Evolutionary conservation across 192 early-diverging fungal species (phyloP).

Genomic region (Coemansia sp.): DNA sequence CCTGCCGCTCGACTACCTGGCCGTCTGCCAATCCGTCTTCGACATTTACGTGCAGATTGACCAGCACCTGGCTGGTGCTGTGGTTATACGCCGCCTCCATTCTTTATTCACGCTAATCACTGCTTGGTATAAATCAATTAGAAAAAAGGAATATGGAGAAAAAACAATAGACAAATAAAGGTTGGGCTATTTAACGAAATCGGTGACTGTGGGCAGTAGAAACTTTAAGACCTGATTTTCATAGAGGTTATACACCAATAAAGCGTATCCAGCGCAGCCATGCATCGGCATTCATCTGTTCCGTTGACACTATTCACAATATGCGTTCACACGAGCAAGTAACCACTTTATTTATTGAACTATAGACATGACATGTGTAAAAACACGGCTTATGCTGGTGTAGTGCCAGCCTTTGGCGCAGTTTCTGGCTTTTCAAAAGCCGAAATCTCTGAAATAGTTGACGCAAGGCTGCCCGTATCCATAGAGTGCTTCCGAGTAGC

Average conservation of each 20-base stretch:
- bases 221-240: neutral
- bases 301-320: neutral
- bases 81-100: constrained; percentile 72
- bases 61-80: constrained; percentile 65
- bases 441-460: neutral
- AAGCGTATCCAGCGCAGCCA: neutral
- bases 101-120: constrained; percentile 1
- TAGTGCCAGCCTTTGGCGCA: neutral
- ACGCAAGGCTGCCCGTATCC: neutral
- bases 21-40: constrained; percentile 63
- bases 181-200: neutral
- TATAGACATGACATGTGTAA: neutral
- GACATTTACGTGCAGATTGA: constrained; percentile 65
- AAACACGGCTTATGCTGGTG: neutral
- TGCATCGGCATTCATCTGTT: neutral
- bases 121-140: neutral
- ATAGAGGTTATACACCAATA: neutral
- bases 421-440: neutral
- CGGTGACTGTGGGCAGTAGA: too few species aligned
- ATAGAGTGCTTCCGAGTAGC: neutral
- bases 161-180: constrained; percentile 1
- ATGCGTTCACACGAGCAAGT: neutral
- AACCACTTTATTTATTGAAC: neutral
- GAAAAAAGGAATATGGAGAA: constrained; percentile 2
- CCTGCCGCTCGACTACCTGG: constrained; percentile 63